phyloP scores from a whole-genome alignment of 306 rosid genomes.

The Glycine tomentella region DNA sequence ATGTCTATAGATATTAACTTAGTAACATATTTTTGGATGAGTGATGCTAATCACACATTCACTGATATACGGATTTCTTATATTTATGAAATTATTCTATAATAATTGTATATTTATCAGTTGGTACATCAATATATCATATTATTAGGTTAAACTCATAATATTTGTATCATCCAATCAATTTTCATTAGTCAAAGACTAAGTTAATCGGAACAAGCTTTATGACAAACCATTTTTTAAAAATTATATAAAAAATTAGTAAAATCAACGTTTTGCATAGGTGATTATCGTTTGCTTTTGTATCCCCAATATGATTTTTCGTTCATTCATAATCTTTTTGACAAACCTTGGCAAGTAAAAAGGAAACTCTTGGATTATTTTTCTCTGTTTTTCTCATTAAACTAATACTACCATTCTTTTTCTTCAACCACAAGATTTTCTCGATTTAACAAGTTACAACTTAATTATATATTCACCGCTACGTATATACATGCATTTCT shows the following conservation, averaged over 20 bases:
- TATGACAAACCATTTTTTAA: not conserved
- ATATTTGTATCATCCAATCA: no score
- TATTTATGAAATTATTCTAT: not conserved
- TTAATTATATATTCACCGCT: no score
- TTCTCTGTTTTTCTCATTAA: no score
- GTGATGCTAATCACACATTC: not conserved
- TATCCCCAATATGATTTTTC: not conserved
- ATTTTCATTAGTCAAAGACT: no score
- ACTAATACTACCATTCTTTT: not conserved
- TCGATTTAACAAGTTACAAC: not conserved
- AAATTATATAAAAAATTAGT: not conserved
- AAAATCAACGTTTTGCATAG: not conserved
- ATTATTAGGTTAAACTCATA: no score
- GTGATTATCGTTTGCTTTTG: not conserved
- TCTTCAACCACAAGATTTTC: constrained; percentile 14
- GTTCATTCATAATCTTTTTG: not conserved
- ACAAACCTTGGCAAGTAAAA: not conserved
- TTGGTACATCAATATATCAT: not conserved
- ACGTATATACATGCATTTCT: constrained; percentile 38
- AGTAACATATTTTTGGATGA: not conserved
- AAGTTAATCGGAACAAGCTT: no score
- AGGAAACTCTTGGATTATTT: not conserved
- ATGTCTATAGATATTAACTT: not conserved
- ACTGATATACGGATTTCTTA: not conserved
- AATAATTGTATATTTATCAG: no score